These are phyloP conservation scores for barrel medic (Medicago truncatula) DNA, from an alignment of 306 rosid genomes.

Conservation along the genomic window DNA sequence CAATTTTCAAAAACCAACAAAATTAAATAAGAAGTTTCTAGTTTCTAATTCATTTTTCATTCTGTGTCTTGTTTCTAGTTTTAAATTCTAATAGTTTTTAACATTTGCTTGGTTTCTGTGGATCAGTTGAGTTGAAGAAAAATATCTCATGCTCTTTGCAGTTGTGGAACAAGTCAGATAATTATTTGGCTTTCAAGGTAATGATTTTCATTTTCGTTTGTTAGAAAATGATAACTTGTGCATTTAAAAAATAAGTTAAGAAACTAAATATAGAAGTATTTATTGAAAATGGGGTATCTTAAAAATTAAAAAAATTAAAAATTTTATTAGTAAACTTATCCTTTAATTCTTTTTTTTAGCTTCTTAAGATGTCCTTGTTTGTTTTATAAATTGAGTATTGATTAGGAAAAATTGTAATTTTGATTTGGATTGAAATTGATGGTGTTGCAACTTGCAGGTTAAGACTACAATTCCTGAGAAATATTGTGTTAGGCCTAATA, in stretches of 20 bases:
- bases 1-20: neutral
- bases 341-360: no score
- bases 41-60: neutral
- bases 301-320: no score
- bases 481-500: conserved; percentile 92
- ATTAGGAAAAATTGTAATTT: conserved; percentile 4
- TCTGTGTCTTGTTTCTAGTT: no score
- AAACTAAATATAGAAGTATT: no score
- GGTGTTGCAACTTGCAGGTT: conserved; percentile 55
- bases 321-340: no score
- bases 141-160: conserved; percentile 86
- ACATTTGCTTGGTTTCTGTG: neutral
- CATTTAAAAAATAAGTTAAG: no score
- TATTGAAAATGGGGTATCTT: no score
- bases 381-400: no score
- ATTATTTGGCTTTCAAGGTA: conserved; percentile 82
- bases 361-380: no score
- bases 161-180: conserved; percentile 67
- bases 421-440: conserved; percentile 44
- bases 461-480: conserved; percentile 86
- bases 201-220: neutral
- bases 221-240: no score
- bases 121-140: conserved; percentile 79
- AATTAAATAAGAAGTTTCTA: no score
- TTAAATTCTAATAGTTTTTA: no score